Percentiles rank a stretch among this genome's conserved stretches.
Conservation (phyloP, 1,284 basidiomycete genomes). For the Fomitopsis betulina region DNA sequence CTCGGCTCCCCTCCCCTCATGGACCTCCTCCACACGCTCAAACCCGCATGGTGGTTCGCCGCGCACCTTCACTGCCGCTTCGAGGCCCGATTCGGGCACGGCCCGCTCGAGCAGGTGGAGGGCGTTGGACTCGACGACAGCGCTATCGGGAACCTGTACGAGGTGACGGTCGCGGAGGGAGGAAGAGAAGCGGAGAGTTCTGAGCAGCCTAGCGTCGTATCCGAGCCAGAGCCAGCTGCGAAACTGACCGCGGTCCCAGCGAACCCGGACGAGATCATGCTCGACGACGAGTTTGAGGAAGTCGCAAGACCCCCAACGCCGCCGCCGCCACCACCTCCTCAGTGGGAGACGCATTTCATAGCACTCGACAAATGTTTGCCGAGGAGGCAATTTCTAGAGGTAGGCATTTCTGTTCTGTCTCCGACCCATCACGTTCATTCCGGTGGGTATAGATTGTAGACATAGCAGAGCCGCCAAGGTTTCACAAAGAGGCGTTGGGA, state of each 20-base stretch:
- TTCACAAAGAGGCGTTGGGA: background rate
- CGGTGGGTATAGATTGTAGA: constrained; percentile 59
- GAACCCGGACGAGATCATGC: constrained; percentile 71
- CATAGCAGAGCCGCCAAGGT: constrained; percentile 35
- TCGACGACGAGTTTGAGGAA: constrained; percentile 57
- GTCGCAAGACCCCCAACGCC: constrained; percentile 33
- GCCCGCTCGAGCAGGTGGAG: background rate
- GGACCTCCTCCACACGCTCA: constrained; percentile 69
- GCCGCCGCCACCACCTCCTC: constrained; percentile 28
- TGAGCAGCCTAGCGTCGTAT: background rate
- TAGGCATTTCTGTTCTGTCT: constrained; percentile 26
- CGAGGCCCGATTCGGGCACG: constrained; percentile 67
- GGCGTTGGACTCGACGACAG: background rate
- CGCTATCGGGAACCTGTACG: constrained; percentile 49
- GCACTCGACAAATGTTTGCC: constrained; percentile 93
- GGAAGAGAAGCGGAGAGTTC: constrained; percentile 19
- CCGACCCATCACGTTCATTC: no score
- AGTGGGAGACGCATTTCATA: constrained; percentile 70
- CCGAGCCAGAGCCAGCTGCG: background rate
- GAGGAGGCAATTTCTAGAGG: constrained; percentile 82
- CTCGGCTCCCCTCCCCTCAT: constrained; percentile 91
- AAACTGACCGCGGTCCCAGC: background rate
- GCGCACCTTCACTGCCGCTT: constrained; percentile 92
- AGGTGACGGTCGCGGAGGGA: constrained; percentile 56
- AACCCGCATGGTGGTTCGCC: constrained; percentile 92